Evolutionary conservation across 2,329 filamentous ascomycete species (phyloP), one percentile per base, ranked within the genome.

Genomic region (Metarhizium brunneum): DNA sequence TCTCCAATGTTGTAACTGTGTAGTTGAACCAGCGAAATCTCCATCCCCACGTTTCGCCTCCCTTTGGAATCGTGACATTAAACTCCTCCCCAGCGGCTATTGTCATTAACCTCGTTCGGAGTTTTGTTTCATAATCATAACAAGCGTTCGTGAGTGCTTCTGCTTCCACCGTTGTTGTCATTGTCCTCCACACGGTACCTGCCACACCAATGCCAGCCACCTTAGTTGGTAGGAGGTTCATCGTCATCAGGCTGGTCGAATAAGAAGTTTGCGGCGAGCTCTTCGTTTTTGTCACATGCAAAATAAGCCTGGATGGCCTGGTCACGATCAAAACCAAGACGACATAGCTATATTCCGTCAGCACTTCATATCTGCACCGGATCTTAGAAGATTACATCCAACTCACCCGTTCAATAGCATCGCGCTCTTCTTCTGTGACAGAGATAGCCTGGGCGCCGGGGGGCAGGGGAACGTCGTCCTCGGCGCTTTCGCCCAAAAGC

Each of bases 201-300:
- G 8, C 25, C 25, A 57, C 57, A 36, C 40, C 38, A 38, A 57
- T 42, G 45, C 47, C 54, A 54, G 45, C 47, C 54, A 54, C 61
- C 60, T 69, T 72, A 78, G 65, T 76, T 74, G 58, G 73, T 68
- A 10, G 72, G 67, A 36, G 77, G 73, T 56, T 87, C 85, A 40
- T 89, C 86, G 50, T 96, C 92, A 59, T 95, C 91, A 10, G 92
- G 92, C 74, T 97, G 91, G 65, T 99, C 94, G 68, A 99, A 99
- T 58, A 99, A 79, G 73, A 96, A 97, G 75, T 99, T 99, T 61
- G 94, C 94, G 0, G 94, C 94, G 53, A 99, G 80, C 73, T 99
- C 94, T 75, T 99, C 94, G 71, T 99, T 97, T 82, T 97, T 99
- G 74, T 99, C 94, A 72, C 94, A 99, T 38, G 94, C 94, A 69